These are phyloP conservation scores for Haplographium delicatum DNA, from an alignment of 495 filamentous ascomycete genomes.

Conservation along the genomic window DNA sequence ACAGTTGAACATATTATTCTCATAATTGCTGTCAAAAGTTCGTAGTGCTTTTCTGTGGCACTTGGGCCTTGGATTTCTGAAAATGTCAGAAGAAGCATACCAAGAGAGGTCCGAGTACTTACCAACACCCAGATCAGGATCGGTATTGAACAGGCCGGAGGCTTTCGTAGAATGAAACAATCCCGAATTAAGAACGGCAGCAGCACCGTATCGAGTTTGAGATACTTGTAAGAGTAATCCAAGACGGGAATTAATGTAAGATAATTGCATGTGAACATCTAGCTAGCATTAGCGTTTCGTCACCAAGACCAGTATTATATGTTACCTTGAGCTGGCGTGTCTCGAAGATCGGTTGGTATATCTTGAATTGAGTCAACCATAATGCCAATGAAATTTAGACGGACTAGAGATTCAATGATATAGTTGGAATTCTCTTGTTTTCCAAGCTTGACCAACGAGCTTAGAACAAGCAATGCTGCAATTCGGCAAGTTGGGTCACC, in stretches of 20 bases:
- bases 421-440: slow-evolving; percentile 57
- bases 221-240: slow-evolving; percentile 79
- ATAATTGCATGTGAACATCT: slow-evolving; percentile 32
- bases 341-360: slow-evolving; percentile 62
- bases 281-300: slow-evolving; percentile 12
- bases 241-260: slow-evolving; percentile 70
- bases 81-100: slow-evolving; percentile 32
- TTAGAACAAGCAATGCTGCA: slow-evolving; percentile 69
- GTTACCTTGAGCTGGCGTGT: slow-evolving; percentile 29
- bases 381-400: slow-evolving; percentile 84
- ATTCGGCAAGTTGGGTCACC: slow-evolving; percentile 76
- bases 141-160: slow-evolving; percentile 77
- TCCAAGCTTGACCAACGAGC: slow-evolving; percentile 64
- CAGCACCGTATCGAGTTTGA: slow-evolving; percentile 73
- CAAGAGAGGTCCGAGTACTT: slow-evolving; percentile 31
- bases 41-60: slow-evolving; percentile 75
- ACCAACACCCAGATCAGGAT: slow-evolving; percentile 89
- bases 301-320: too few species aligned
- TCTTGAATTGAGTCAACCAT: slow-evolving; percentile 77
- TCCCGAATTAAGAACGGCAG: slow-evolving; percentile 75
- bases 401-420: slow-evolving; percentile 71
- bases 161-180: slow-evolving; percentile 79
- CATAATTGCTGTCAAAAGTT: slow-evolving; percentile 72
- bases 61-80: slow-evolving; percentile 55
- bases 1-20: slow-evolving; percentile 76